Conservation (phyloP, 495 filamentous ascomycete species). For the Xylaria grammica region DNA sequence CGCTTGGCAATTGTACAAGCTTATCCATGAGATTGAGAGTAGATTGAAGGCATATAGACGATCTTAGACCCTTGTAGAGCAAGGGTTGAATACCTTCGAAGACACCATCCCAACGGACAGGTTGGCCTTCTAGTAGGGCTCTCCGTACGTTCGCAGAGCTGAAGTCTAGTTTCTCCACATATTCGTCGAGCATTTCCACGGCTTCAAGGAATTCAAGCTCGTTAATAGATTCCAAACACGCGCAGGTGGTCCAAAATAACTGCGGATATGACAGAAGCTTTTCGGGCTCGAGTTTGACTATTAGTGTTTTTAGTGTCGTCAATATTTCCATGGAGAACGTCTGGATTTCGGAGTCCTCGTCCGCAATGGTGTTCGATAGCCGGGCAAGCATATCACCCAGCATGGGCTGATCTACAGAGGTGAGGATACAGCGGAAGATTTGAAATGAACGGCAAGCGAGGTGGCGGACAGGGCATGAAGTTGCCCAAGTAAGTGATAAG, state of each 20-base stretch:
- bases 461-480: slow-evolving; percentile 94
- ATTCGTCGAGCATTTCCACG: slow-evolving; percentile 86
- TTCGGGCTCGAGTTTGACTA: slow-evolving; percentile 76
- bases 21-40: slow-evolving; percentile 79
- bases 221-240: slow-evolving; percentile 93
- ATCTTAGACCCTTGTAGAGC: slow-evolving; percentile 89
- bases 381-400: slow-evolving; percentile 93
- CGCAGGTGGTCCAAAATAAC: slow-evolving; percentile 96
- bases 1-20: slow-evolving; percentile 79
- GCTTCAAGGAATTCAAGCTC: slow-evolving; percentile 93
- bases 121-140: slow-evolving; percentile 75
- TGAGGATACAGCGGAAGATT: slow-evolving; percentile 91
- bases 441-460: slow-evolving; percentile 96
- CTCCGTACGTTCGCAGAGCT: slow-evolving; percentile 68
- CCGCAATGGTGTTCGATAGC: slow-evolving; percentile 93
- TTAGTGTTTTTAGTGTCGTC: slow-evolving; percentile 88
- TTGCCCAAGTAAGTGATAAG: slow-evolving; percentile 90
- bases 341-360: slow-evolving; percentile 88
- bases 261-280: slow-evolving; percentile 88
- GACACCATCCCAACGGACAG: slow-evolving; percentile 83
- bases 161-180: slow-evolving; percentile 83
- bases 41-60: slow-evolving; percentile 76
- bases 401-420: slow-evolving; percentile 88
- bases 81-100: slow-evolving; percentile 88
- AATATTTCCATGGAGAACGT: slow-evolving; percentile 98